Conservation (phyloP, 78 protist genomes). For the Tieghemostelium lacteum region DNA sequence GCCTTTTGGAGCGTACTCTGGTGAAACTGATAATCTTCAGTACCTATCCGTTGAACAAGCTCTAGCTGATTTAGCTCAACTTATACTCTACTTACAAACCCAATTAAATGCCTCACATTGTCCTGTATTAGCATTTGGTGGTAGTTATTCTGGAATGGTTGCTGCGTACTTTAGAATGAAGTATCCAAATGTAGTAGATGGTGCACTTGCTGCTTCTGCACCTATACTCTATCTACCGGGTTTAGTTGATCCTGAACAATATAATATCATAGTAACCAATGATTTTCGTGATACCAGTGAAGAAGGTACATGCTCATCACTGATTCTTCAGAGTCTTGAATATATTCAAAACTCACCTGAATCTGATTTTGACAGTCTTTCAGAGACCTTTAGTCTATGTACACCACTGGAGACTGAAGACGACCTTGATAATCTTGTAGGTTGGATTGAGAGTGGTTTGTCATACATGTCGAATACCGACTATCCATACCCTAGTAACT, state of each 20-base stretch:
- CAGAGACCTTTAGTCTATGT: neutral
- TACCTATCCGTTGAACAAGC: slow-evolving; percentile 47
- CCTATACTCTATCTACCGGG: slow-evolving; percentile 32
- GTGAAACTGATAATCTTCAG: slow-evolving; percentile 4
- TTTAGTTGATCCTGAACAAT: neutral
- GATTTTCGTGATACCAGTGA: slow-evolving; percentile 23
- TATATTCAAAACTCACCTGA: slow-evolving; percentile 5
- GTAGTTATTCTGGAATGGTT: slow-evolving; percentile 59
- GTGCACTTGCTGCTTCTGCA: slow-evolving; percentile 51
- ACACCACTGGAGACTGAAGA: no score
- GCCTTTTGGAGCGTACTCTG: slow-evolving; percentile 68
- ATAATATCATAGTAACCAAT: slow-evolving; percentile 29
- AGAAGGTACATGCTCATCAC: slow-evolving; percentile 28
- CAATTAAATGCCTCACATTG: slow-evolving; percentile 1
- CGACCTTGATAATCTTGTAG: neutral
- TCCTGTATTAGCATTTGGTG: slow-evolving; percentile 46
- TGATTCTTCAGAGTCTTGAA: slow-evolving; percentile 4
- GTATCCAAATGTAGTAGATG: slow-evolving; percentile 38
- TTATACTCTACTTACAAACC: slow-evolving; percentile 56
- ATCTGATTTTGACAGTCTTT: neutral
- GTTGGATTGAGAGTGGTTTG: slow-evolving; percentile 4
- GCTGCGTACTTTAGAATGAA: slow-evolving; percentile 21
- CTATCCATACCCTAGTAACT: slow-evolving; percentile 78
- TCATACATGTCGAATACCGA: slow-evolving; percentile 71
- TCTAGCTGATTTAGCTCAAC: slow-evolving; percentile 19